These are phyloP conservation scores for Stachybotrys chlorohalonatus DNA, from an alignment of 2,329 filamentous ascomycete genomes.

Conservation along the genomic window DNA sequence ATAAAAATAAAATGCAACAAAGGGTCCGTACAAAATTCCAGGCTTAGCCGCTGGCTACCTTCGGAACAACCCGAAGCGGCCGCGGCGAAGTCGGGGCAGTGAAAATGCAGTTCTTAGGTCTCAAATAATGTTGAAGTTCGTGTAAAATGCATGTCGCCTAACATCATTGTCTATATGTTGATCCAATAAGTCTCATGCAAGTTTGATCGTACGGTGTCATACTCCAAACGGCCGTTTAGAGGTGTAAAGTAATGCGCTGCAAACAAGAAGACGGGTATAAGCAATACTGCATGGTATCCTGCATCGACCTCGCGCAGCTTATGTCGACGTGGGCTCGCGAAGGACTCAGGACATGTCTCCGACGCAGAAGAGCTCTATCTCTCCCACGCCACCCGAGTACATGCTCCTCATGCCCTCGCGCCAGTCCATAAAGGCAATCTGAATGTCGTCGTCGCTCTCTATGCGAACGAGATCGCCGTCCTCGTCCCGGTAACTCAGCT, in stretches of 20 bases:
- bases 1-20: neutral
- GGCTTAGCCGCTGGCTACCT: too few species aligned
- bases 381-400: constrained; percentile 64
- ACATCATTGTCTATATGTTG: neutral
- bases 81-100: neutral
- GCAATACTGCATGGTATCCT: neutral
- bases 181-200: neutral
- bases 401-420: constrained; percentile 55
- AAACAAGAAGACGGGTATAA: neutral
- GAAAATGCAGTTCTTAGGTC: neutral
- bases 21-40: too few species aligned
- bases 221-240: neutral
- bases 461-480: constrained; percentile 92
- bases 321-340: neutral
- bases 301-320: neutral
- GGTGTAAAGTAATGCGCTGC: neutral
- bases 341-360: constrained; percentile 30
- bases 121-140: neutral
- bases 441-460: constrained; percentile 90
- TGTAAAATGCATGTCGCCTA: neutral
- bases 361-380: constrained; percentile 81
- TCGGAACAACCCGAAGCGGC: too few species aligned
- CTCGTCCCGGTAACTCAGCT: constrained; percentile 83
- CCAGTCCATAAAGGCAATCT: constrained; percentile 93
- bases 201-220: neutral